A percentile compares a stretch with the other conserved stretches of the same genome.
Evolutionary conservation across 1,284 basidiomycete genomes (phyloP).

Genomic region (Cutaneotrichosporon cavernicola): DNA sequence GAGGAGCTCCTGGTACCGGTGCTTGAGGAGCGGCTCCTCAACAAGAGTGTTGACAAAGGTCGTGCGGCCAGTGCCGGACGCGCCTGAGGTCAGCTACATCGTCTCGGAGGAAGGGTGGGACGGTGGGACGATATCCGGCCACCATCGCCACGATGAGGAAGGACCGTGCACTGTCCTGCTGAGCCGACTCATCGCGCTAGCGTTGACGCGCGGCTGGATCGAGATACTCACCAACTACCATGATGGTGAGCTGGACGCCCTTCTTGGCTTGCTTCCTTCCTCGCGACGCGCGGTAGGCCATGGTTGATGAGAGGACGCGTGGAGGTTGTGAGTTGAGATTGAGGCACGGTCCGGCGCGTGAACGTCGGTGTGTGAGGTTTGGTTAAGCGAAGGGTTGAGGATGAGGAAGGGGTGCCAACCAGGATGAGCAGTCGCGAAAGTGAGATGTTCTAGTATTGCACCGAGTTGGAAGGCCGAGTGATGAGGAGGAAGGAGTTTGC

Average conservation of each 20-base stretch:
- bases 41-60: slow-evolving; percentile 98
- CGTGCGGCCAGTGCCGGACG: slow-evolving; percentile 92
- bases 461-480: neutral
- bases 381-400: neutral
- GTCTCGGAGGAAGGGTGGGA: neutral
- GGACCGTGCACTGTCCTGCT: slow-evolving; percentile 3
- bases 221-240: slow-evolving; percentile 75
- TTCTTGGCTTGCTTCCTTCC: slow-evolving; percentile 91
- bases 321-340: neutral
- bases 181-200: neutral
- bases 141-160: neutral
- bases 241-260: slow-evolving; percentile 92
- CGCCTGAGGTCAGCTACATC: slow-evolving; percentile 58
- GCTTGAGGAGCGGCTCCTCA: slow-evolving; percentile 81
- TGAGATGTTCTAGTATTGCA: neutral
- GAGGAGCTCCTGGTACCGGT: slow-evolving; percentile 45
- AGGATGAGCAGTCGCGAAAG: neutral
- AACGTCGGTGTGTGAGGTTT: neutral
- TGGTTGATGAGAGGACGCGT: slow-evolving; percentile 17
- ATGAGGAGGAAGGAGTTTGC: slow-evolving; percentile 6
- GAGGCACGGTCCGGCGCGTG: slow-evolving; percentile 17
- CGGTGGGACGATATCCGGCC: neutral
- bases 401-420: neutral
- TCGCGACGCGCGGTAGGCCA: slow-evolving; percentile 69
- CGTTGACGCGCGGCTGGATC: neutral